Evolutionary conservation across 176 grass and related monocot species (phyloP).

Genomic region (Puya raimondii): DNA sequence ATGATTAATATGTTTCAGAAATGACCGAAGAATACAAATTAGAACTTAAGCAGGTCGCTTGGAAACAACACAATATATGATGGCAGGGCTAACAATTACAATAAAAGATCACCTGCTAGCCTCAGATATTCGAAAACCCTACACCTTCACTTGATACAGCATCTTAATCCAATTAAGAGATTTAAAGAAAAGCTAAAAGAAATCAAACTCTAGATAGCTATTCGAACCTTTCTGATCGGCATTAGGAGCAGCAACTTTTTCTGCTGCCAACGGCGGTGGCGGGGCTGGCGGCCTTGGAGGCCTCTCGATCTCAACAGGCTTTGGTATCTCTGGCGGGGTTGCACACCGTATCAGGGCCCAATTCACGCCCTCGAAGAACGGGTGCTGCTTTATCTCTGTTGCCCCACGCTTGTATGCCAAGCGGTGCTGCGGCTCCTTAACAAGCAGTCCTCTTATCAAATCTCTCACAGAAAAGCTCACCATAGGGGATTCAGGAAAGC

Average conservation of each 20-base stretch:
- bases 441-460: constrained; percentile 66
- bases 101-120: constrained; percentile 8
- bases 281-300: constrained; percentile 21
- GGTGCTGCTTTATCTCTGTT: constrained; percentile 85
- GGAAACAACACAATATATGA: constrained; percentile 16
- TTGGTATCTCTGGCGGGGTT: constrained; percentile 77
- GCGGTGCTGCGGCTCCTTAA: constrained; percentile 70
- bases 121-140: constrained; percentile 10
- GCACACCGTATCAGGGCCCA: constrained; percentile 88
- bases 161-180: constrained; percentile 8
- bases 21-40: constrained; percentile 21
- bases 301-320: constrained; percentile 39
- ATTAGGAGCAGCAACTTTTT: constrained; percentile 18
- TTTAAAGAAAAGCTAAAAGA: constrained; percentile 72
- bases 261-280: constrained; percentile 9
- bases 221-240: constrained; percentile 43
- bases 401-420: constrained; percentile 70
- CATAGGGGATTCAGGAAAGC: constrained; percentile 59
- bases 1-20: constrained; percentile 19
- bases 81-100: constrained; percentile 21
- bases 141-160: constrained; percentile 14
- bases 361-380: constrained; percentile 84
- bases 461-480: constrained; percentile 70
- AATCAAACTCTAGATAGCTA: constrained; percentile 79
- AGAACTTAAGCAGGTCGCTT: constrained; percentile 14